phyloP scores from a whole-genome alignment of 169 alveolate species.

The Eimeria sp. region DNA sequence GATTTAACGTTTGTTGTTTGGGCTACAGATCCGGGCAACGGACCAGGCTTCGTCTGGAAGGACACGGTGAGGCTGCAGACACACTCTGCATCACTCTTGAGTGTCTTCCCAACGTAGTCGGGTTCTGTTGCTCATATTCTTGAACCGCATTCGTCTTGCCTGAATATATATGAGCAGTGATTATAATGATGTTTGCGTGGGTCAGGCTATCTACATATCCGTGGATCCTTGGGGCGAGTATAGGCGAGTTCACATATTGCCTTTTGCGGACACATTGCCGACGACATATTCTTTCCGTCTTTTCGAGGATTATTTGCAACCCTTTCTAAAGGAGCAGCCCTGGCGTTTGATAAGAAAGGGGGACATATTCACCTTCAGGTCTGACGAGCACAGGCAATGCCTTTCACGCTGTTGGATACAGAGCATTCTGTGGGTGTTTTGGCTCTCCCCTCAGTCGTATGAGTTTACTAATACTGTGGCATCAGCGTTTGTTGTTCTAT shows the following conservation, averaged over 20 bases:
- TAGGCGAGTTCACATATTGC: slow-evolving; percentile 86
- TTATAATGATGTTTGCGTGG: background rate
- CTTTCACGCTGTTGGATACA: background rate
- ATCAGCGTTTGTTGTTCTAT: background rate
- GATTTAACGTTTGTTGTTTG: slow-evolving; percentile 84
- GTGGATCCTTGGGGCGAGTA: slow-evolving; percentile 89
- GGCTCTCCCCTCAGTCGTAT: background rate
- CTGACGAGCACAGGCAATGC: background rate
- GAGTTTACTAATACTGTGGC: background rate
- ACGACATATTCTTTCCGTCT: slow-evolving; percentile 86
- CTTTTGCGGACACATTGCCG: slow-evolving; percentile 89
- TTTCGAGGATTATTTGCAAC: slow-evolving; percentile 87
- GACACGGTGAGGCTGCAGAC: slow-evolving; percentile 80
- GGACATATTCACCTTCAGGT: slow-evolving; percentile 86
- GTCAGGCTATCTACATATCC: slow-evolving; percentile 86
- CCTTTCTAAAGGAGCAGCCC: slow-evolving; percentile 84
- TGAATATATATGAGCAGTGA: background rate
- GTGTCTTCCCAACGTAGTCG: background rate
- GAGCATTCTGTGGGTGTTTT: background rate
- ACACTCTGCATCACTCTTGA: background rate
- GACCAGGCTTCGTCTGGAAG: slow-evolving; percentile 82
- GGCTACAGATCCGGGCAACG: slow-evolving; percentile 84
- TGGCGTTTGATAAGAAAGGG: slow-evolving; percentile 84
- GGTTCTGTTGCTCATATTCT: background rate
- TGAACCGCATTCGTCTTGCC: background rate